Conservation (phyloP, 2,329 filamentous ascomycete species). For the Monascus ruber region DNA sequence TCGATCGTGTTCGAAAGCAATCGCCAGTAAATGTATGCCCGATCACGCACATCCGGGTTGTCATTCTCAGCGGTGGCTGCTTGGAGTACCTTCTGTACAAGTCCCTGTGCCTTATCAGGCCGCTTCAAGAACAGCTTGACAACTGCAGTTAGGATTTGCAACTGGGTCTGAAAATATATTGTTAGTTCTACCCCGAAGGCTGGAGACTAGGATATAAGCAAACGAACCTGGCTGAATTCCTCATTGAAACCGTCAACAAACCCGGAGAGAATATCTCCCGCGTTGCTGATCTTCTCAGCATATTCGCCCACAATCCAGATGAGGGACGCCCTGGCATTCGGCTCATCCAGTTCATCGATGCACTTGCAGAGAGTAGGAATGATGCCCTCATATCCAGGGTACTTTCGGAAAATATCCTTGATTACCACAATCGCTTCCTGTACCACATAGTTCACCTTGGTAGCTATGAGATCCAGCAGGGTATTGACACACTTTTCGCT, state of each 20-base stretch:
- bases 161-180: constrained; percentile 57
- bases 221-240: constrained; percentile 78
- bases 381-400: constrained; percentile 94
- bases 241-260: constrained; percentile 94
- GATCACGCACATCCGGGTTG: constrained; percentile 92
- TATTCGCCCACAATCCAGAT: constrained; percentile 99
- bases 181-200: not conserved
- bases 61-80: constrained; percentile 88
- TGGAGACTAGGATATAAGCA: not conserved
- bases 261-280: constrained; percentile 80
- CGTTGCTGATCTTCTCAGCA: constrained; percentile 97
- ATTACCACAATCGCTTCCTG: constrained; percentile 98
- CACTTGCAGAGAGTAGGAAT: constrained; percentile 93
- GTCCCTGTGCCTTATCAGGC: constrained; percentile 75
- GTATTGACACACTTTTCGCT: constrained; percentile 94
- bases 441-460: constrained; percentile 97
- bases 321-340: constrained; percentile 74
- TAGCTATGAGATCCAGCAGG: constrained; percentile 84
- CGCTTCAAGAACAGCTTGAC: constrained; percentile 98
- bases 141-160: constrained; percentile 93
- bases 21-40: constrained; percentile 97
- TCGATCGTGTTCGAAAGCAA: constrained; percentile 72
- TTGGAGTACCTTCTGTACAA: constrained; percentile 92
- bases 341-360: constrained; percentile 94
- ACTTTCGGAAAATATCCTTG: constrained; percentile 96